Base-by-base conservation (phyloP, 257 asterid genomes). In the Nicotiana attenuata region DNA sequence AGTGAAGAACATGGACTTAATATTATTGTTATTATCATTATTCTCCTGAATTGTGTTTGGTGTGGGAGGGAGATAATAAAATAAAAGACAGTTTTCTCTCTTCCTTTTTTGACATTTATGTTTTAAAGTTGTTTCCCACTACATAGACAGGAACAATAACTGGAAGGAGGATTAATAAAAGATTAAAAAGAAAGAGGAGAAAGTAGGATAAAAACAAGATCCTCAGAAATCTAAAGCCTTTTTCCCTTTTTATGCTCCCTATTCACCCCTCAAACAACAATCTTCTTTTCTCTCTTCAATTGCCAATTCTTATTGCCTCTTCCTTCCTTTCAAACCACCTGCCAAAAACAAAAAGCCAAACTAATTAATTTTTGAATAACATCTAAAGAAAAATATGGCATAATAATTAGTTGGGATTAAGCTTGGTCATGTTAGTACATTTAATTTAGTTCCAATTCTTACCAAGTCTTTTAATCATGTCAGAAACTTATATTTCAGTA, bases 41-140 rank as follows among this genome's bases (percentile, higher is more conserved):
- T 57, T 57, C 76, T 80, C 80, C 80, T 24, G 64, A 75, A 60
- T 50, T 75, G 20, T 50, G 80, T 75, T 75, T 75, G 63, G 80
- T 75, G 63, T 24, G 63, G 45, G 80, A 75, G 10, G 50, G 79
- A 45, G 78, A 50, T 6, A 75, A 26, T 75, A 75, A 75, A 50
- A 75, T 75, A 75, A 24, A 24, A 75, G 26, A 64, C 38, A 28
- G 19, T 64, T 26, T 28, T 26, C 26, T 57, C 64, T 14, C 9
- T 20, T 22, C 0, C 20, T 45, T 75, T 75, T 75, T 71, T 71
- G 35, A 22, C 35, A 71, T 71, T 71, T 89, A 81, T 87, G 89
- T 83, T 84, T 91, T 86, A 64, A 83, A 89, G 93, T 84, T 83
- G 91, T 93, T 88, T 92, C 93, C 96, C 93, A 85, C 81, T 85